These are phyloP conservation scores for Mucor piriformis DNA, from an alignment of 371 early-diverging fungal genomes.

Conservation along the genomic window DNA sequence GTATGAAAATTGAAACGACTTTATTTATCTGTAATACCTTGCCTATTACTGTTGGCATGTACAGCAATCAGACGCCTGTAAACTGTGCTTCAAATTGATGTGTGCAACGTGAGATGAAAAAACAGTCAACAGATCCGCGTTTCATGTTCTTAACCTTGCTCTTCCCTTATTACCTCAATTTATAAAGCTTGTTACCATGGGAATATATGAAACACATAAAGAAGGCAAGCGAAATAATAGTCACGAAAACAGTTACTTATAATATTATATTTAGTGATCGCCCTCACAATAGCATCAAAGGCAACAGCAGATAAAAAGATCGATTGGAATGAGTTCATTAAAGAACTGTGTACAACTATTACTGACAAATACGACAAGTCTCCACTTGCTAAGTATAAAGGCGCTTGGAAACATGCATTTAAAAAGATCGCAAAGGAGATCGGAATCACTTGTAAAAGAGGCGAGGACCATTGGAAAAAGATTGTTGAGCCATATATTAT, in stretches of 20 bases:
- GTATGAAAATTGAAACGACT: no score
- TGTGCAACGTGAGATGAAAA: slow-evolving; percentile 9
- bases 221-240: slow-evolving; percentile 10
- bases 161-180: slow-evolving; percentile 12
- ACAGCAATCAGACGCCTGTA: no score
- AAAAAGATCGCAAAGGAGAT: slow-evolving; percentile 15
- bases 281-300: slow-evolving; percentile 18
- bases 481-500: slow-evolving; percentile 11
- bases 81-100: slow-evolving; percentile 5
- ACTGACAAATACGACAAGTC: slow-evolving; percentile 18
- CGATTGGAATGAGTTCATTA: slow-evolving; percentile 17
- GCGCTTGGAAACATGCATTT: slow-evolving; percentile 18
- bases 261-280: slow-evolving; percentile 18
- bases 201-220: slow-evolving; percentile 13
- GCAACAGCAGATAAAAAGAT: slow-evolving; percentile 21
- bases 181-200: slow-evolving; percentile 12
- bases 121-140: slow-evolving; percentile 7
- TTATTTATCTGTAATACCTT: no score
- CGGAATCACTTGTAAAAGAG: slow-evolving; percentile 17
- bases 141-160: slow-evolving; percentile 6
- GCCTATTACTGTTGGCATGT: no score
- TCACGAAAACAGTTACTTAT: slow-evolving; percentile 14
- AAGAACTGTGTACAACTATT: slow-evolving; percentile 18
- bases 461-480: slow-evolving; percentile 16
- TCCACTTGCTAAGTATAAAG: slow-evolving; percentile 17